Evolutionary conservation across 169 alveolate genomes (phyloP).

Genomic region (Perkinsus marinus): DNA sequence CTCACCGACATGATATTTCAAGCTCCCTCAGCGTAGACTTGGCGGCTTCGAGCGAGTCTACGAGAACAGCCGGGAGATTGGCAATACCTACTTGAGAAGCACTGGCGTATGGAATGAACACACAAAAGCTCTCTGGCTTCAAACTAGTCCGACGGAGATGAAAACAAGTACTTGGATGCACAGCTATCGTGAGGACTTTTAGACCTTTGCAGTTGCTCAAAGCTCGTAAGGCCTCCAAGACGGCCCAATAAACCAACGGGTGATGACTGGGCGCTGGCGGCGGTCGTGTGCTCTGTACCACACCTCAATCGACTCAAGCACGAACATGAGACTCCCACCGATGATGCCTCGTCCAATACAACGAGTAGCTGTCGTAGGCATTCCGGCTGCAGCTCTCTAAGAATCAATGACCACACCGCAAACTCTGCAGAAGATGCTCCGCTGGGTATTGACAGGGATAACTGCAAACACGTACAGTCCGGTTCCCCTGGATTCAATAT

Average conservation of each 20-base stretch:
- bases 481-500: background rate
- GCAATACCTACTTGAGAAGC: background rate
- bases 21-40: background rate
- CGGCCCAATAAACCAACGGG: background rate
- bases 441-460: background rate
- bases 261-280: background rate
- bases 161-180: background rate
- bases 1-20: background rate
- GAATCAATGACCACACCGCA: background rate
- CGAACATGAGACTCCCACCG: background rate
- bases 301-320: background rate
- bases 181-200: background rate
- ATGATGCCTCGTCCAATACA: background rate
- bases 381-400: background rate
- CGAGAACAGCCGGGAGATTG: background rate
- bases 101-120: background rate
- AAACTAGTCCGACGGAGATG: background rate
- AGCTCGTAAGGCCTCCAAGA: background rate
- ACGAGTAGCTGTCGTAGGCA: background rate
- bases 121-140: background rate
- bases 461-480: background rate
- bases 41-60: background rate
- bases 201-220: background rate
- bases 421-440: background rate
- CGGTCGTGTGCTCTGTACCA: background rate